Base-by-base conservation (phyloP, 169 alveolate genomes). In the Babesia ovis region DNA sequence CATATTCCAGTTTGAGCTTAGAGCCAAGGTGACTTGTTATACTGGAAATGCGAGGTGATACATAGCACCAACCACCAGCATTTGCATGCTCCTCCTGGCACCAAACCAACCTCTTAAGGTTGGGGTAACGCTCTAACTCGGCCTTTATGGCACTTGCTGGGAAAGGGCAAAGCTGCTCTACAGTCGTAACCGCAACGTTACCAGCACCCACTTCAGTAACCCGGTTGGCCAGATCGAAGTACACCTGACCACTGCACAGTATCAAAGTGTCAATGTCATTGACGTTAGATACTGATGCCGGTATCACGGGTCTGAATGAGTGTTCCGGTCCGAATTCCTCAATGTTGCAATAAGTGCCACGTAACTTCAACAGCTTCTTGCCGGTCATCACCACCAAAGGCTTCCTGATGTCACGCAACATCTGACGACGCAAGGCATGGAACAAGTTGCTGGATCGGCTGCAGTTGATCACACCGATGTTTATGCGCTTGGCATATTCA, bases 51-150 rank as follows among this genome's bases (percentile, higher is more conserved):
- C 86, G 41, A 8, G 90, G 84, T 34, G 71, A 46, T 22, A 90
- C 88, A 61, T 85, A 94, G 46, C 79, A 35, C 89, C 92, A 93
- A 1, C 93, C 94, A 4, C 99, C 99, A 61, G 85, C 81, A 76
- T 95, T 95, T 83, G 90, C 76, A 25, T 92, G 96, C 84, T 96
- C 99, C 83, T 96, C 98, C 70, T 96, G 95, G 20, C 93, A 93
- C 97, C 97, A 95, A 32, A 86, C 86, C 25, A 94, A 73, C 53
- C 91, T 66, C 55, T 91, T 51, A 22, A 90, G 56, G 43, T 89
- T 87, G 25, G 90, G 90, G 45, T 67, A 88, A 14, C 60, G 62
- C 39, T 81, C 76, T 23, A 92, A 54, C 29, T 91, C 91, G n/a
- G 86, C 57, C 70, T 77, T 77, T 32, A 93, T 51, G 27, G 50